A percentile compares a stretch with the other conserved stretches of the same genome.
Evolutionary conservation across 441 rosid species (phyloP).

Genomic region (Raphanus hybrid): DNA sequence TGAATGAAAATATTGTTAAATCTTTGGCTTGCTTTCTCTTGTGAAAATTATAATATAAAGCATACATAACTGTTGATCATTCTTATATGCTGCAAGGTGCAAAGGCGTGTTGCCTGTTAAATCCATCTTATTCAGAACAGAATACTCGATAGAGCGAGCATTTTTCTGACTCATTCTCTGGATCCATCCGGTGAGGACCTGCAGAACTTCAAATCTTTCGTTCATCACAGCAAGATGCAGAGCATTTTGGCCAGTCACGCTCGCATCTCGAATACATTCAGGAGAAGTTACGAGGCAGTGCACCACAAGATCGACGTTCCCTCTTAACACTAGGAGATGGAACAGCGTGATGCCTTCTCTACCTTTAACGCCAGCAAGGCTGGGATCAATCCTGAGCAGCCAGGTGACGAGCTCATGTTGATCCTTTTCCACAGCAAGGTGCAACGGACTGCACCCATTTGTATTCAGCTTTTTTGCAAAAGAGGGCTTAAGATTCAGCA

Average conservation of each 20-base stretch:
- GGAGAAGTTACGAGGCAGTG: not conserved
- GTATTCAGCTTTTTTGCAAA: not conserved
- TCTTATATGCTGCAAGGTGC: constrained; percentile 10
- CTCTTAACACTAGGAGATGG: constrained; percentile 6
- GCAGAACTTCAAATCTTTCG: not conserved
- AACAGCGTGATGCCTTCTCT: constrained; percentile 6
- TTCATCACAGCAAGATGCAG: constrained; percentile 1
- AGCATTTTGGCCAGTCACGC: not conserved
- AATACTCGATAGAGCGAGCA: not conserved
- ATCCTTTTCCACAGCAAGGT: constrained; percentile 2
- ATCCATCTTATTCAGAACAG: not conserved
- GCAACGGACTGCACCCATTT: not conserved
- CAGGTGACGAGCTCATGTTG: not conserved
- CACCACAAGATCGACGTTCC: not conserved
- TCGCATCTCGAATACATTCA: not conserved
- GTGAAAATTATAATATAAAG: not conserved
- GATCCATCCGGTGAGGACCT: not conserved
- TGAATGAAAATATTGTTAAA: not conserved
- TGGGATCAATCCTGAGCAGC: constrained; percentile 2
- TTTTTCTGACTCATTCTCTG: not conserved
- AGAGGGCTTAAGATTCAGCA: not conserved
- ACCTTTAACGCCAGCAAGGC: not conserved
- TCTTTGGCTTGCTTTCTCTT: not conserved
- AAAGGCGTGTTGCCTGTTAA: not conserved
- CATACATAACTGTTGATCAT: not conserved